Evolutionary conservation across 106 monocot genomes (phyloP).

Genomic region (Allium cepa): DNA sequence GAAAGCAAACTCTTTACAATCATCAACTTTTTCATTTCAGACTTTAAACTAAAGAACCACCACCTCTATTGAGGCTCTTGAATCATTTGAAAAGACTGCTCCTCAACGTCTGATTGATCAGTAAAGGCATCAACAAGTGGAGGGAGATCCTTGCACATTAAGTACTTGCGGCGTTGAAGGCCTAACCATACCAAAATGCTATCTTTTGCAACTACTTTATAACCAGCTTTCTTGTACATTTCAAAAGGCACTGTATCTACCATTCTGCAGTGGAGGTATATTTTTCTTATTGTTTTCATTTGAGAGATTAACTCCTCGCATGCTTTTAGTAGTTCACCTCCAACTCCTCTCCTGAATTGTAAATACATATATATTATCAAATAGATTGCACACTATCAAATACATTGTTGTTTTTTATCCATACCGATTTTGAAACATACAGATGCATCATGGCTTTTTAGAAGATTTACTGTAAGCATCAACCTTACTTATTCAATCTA

Average conservation of each 20-base stretch:
- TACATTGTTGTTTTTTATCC: too few species aligned
- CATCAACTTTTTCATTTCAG: too few species aligned
- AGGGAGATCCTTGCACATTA: conserved; percentile 30
- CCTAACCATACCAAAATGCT: conserved; percentile 43
- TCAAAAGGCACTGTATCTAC: conserved; percentile 28
- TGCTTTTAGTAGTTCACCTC: conserved; percentile 30
- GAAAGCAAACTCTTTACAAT: too few species aligned
- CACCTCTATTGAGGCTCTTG: too few species aligned
- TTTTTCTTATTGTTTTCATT: conserved; percentile 29
- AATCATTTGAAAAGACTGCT: too few species aligned
- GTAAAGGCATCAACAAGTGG: neutral
- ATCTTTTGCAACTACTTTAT: conserved; percentile 25
- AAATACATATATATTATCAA: neutral
- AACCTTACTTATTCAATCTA: too few species aligned
- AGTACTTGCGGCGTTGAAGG: conserved; percentile 41
- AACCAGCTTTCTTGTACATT: conserved; percentile 48
- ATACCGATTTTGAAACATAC: too few species aligned
- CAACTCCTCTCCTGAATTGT: conserved; percentile 35
- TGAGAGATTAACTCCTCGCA: conserved; percentile 40
- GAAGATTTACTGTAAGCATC: too few species aligned
- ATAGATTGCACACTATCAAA: too few species aligned
- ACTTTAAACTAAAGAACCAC: too few species aligned
- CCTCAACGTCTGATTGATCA: too few species aligned
- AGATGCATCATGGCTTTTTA: too few species aligned
- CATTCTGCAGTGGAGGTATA: conserved; percentile 55